phyloP scores from a whole-genome alignment of 2,329 filamentous ascomycete species.

The Pseudogymnoascus sp. region DNA sequence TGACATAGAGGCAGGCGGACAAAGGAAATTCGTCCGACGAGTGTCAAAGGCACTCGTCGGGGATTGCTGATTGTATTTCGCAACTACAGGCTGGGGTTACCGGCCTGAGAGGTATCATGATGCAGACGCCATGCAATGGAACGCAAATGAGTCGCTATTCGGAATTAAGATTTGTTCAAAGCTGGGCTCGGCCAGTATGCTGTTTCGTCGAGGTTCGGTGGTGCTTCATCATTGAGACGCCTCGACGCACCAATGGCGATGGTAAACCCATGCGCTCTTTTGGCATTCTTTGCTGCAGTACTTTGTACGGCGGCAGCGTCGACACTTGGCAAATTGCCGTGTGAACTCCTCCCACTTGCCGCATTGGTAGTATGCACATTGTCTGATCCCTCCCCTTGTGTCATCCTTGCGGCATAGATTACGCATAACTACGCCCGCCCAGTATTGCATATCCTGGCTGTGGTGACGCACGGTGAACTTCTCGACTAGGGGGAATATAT shows the following conservation, averaged over 20 bases:
- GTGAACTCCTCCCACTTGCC: constrained; percentile 98
- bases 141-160: constrained; percentile 7
- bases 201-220: background rate
- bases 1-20: constrained; percentile 4
- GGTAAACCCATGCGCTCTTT: constrained; percentile 97
- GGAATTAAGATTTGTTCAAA: constrained; percentile 8
- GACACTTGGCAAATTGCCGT: constrained; percentile 95
- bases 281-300: constrained; percentile 99
- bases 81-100: constrained; percentile 26
- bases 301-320: constrained; percentile 90
- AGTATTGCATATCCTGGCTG: constrained; percentile 97
- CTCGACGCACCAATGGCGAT: constrained; percentile 93
- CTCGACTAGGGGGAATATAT: constrained; percentile 96
- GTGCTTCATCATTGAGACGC: constrained; percentile 35
- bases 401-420: constrained; percentile 98
- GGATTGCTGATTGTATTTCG: constrained; percentile 6
- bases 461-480: constrained; percentile 97
- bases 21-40: constrained; percentile 7
- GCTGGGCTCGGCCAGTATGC: constrained; percentile 5
- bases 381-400: constrained; percentile 83
- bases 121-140: constrained; percentile 27
- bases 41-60: constrained; percentile 21
- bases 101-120: constrained; percentile 34
- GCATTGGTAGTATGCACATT: constrained; percentile 97
- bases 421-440: constrained; percentile 97